Evolutionary conservation across 1,284 basidiomycete genomes (phyloP), one percentile per base, ranked within the genome.

Genomic region (Pseudozyma sp.): DNA sequence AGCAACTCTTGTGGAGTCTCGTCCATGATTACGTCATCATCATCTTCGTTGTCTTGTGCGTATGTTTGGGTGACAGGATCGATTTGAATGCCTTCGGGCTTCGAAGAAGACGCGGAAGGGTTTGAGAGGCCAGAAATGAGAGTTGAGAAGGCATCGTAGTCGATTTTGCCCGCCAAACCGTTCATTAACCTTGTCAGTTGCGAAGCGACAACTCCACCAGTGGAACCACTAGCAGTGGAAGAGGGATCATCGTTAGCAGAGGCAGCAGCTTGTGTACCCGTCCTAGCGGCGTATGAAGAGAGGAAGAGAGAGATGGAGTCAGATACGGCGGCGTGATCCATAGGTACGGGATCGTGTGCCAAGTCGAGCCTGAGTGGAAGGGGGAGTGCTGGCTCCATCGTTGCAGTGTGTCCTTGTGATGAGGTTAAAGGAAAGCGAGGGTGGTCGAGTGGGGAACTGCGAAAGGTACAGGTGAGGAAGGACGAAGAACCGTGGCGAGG

Each of bases 351-450:
- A 0, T 45, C 19, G 35, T 57, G 56, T 6, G 48, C 38, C 6
- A 70, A 62, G 19, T 66, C 48, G 0, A 76, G 57, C 0, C 74
- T 50, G 3, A 76, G 48, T 4, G 74, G 74, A 7, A 63, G 55
- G 0, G 74, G 60, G 0, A 76, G 66, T 19, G 63, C 52, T 6
- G 70, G 66, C 48, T 76, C 74, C 74, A 76, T 76, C 8, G 25
- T 25, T 52, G 52, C 25, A 19, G 36, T 48, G 12, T 0, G 34
- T 53, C 11, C 5, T 11, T 47, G 45, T 31, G 45, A 19, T n/a
- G 13, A 19, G 9, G 43, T 13, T n/a, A 2, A 3, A 44, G 43
- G 43, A 44, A 10, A 34, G 25, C 21, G 13, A 50, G n/a, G 16
- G 11, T 8, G 10, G 16, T 11, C 18, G 5, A 40, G 3, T 13